Conservation (phyloP, 2,329 filamentous ascomycete species). For the Curvularia sp. region DNA sequence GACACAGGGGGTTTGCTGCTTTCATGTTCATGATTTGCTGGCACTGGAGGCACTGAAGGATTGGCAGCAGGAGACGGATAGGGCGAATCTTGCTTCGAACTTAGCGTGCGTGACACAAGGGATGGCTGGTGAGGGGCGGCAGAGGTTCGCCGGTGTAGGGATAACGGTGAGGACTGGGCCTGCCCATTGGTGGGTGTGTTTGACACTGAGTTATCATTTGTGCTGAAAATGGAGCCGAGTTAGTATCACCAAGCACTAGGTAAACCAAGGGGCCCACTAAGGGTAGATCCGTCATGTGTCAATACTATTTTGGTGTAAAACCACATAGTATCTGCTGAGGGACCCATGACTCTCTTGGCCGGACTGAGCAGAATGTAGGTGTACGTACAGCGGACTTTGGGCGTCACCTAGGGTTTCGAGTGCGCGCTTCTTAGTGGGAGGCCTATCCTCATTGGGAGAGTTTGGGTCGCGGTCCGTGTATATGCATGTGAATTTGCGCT, state of each 20-base stretch:
- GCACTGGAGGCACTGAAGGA: constrained; percentile 30
- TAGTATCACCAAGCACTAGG: not conserved
- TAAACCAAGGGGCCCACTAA: not conserved
- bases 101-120: constrained; percentile 9
- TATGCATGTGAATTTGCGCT: constrained; percentile 51
- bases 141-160: constrained; percentile 25
- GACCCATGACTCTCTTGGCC: not conserved
- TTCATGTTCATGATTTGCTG: constrained; percentile 28
- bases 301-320: not conserved
- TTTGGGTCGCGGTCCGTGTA: constrained; percentile 48
- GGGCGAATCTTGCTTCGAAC: constrained; percentile 31
- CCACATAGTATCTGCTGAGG: not conserved
- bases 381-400: constrained; percentile 22
- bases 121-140: constrained; percentile 22
- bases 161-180: constrained; percentile 28
- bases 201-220: constrained; percentile 30
- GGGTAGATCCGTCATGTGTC: not conserved
- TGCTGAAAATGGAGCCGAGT: constrained; percentile 2
- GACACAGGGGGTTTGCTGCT: constrained; percentile 36
- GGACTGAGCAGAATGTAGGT: not conserved
- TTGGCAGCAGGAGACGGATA: constrained; percentile 31
- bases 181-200: constrained; percentile 35
- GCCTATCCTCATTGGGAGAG: constrained; percentile 47
- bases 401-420: constrained; percentile 30
- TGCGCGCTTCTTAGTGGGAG: constrained; percentile 46